Percentiles rank a stretch among this genome's conserved stretches.
These are phyloP conservation scores for Dryadomyces quercivorus DNA, from an alignment of 2,329 filamentous ascomycete genomes.

Conservation along the genomic window DNA sequence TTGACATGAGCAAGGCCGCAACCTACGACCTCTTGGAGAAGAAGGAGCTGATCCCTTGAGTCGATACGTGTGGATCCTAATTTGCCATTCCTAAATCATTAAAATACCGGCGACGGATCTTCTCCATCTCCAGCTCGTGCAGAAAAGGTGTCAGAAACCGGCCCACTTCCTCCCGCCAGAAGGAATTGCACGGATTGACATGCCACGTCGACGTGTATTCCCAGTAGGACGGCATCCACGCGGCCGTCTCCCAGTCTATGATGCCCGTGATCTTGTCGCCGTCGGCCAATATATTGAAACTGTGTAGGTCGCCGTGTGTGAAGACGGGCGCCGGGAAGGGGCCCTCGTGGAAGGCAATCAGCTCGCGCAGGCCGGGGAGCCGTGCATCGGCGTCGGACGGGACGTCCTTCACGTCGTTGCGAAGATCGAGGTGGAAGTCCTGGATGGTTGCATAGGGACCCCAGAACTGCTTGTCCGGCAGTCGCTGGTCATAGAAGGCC, in stretches of 20 bases:
- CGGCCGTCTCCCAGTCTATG: slow-evolving; percentile 34
- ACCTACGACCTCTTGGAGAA: background rate
- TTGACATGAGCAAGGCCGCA: background rate
- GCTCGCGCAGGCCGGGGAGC: background rate
- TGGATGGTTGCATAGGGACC: slow-evolving; percentile 1
- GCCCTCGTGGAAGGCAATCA: background rate
- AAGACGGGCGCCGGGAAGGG: slow-evolving; percentile 20
- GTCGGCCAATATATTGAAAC: slow-evolving; percentile 29
- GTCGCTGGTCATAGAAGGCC: background rate
- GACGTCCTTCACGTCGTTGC: background rate
- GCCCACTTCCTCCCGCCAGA: background rate
- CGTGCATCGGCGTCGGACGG: background rate
- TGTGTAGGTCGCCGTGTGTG: slow-evolving; percentile 46
- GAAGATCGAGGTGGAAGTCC: slow-evolving; percentile 2
- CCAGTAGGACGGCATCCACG: slow-evolving; percentile 32
- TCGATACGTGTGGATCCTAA: too few species aligned
- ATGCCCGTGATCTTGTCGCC: slow-evolving; percentile 28
- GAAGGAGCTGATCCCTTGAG: background rate
- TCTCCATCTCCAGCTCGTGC: background rate
- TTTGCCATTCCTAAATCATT: too few species aligned
- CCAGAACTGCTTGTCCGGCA: background rate
- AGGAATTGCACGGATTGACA: background rate
- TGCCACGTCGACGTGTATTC: slow-evolving; percentile 14
- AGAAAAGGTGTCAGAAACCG: background rate
- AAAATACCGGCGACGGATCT: background rate